Percentiles rank a stretch among this genome's conserved stretches.
These are phyloP conservation scores for Fusarium phyllophilum DNA, from an alignment of 2,329 filamentous ascomycete species.

Conservation along the genomic window DNA sequence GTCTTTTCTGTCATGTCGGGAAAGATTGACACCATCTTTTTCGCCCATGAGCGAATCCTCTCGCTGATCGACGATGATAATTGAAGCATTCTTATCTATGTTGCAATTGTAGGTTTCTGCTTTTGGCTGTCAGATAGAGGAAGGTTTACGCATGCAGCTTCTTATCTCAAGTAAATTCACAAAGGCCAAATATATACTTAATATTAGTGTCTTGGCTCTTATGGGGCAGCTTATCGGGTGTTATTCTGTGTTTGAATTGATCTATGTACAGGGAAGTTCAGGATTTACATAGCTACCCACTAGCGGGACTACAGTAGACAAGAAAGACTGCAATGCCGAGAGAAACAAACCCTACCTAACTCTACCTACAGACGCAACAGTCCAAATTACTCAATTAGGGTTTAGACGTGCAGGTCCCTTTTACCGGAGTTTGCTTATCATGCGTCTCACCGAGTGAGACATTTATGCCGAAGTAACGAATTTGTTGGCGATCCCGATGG, in stretches of 20 bases:
- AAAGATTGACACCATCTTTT: slow-evolving; percentile 12
- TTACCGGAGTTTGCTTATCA: background rate
- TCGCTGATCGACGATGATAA: background rate
- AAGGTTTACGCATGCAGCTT: background rate
- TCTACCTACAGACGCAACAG: background rate
- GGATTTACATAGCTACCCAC: background rate
- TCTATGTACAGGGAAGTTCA: background rate
- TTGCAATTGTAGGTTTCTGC: background rate
- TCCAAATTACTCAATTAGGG: background rate
- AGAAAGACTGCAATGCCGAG: accelerated
- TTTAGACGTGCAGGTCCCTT: background rate
- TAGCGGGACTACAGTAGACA: background rate
- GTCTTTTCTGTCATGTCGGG: slow-evolving; percentile 4
- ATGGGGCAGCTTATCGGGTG: background rate
- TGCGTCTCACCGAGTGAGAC: background rate
- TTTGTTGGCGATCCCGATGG: background rate
- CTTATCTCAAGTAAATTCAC: background rate
- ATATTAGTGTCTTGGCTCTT: background rate
- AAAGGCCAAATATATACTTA: background rate
- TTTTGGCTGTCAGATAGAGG: background rate
- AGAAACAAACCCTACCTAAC: background rate
- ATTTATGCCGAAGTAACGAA: background rate
- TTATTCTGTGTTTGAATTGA: accelerated
- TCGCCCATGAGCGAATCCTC: background rate
- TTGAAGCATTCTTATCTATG: background rate